Conservation (phyloP, 1,284 basidiomycete species). For the Ganoderma multipileum region DNA sequence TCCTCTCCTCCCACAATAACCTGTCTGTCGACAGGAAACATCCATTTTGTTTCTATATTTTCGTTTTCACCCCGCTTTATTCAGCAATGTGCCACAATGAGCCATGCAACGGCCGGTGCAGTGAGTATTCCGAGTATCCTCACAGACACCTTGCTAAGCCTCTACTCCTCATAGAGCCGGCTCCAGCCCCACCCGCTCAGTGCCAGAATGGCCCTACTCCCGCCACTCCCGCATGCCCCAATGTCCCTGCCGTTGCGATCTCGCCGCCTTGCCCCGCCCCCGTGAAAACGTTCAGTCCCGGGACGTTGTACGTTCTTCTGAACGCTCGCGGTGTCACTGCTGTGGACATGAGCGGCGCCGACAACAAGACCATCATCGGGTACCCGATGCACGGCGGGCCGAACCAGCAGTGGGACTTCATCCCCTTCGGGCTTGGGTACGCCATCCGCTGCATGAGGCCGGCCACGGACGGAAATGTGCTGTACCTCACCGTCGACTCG, state of each 20-base stretch:
- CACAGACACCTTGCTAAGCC: background rate
- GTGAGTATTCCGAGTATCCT: background rate
- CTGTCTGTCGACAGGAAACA: background rate
- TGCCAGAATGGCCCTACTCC: background rate
- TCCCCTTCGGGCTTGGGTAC: constrained; percentile 47
- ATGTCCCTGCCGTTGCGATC: constrained; percentile 20
- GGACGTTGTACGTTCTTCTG: constrained; percentile 47
- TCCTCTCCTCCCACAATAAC: background rate
- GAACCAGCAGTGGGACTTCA: constrained; percentile 65
- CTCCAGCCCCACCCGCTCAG: background rate
- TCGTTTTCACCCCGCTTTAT: background rate
- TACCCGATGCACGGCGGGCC: constrained; percentile 48
- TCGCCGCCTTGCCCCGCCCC: background rate
- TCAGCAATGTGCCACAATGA: background rate
- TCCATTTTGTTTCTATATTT: background rate
- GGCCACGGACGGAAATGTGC: constrained; percentile 30
- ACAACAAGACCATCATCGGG: constrained; percentile 57
- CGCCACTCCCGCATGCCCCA: background rate
- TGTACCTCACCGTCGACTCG: constrained; percentile 49
- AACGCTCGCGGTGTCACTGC: constrained; percentile 58
- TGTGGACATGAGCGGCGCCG: constrained; percentile 58
- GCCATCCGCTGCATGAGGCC: constrained; percentile 47
- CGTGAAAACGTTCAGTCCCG: constrained; percentile 24
- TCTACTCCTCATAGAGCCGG: background rate
- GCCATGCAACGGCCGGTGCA: background rate